These are phyloP conservation scores for Fraxinus platypoda DNA, from an alignment of 305 asterid species.

Conservation along the genomic window DNA sequence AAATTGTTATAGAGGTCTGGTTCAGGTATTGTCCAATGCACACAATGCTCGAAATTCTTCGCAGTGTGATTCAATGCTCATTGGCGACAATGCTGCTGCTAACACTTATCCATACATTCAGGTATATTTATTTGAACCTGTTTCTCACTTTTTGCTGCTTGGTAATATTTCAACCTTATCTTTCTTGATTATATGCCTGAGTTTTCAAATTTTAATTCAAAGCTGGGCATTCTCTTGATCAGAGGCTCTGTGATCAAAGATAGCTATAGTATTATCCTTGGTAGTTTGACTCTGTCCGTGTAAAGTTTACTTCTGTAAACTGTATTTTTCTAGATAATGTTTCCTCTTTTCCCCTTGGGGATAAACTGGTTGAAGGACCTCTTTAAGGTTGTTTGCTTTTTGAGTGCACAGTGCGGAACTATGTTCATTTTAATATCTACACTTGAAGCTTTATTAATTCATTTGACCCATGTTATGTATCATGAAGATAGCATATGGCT, in stretches of 20 bases:
- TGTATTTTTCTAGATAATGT: not conserved
- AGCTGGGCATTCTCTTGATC: constrained; percentile 6
- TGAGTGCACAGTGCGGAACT: not conserved
- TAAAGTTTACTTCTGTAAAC: not conserved
- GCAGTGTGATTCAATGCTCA: constrained; percentile 93
- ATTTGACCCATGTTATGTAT: constrained; percentile 10
- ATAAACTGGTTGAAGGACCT: constrained; percentile 12
- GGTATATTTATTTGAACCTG: constrained; percentile 36
- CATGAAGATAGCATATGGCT: not conserved
- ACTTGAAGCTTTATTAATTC: not conserved
- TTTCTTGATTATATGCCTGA: not conserved
- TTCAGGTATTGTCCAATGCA: constrained; percentile 78
- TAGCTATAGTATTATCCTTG: not conserved
- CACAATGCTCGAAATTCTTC: constrained; percentile 74
- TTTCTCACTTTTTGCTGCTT: not conserved
- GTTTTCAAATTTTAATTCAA: not conserved
- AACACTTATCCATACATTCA: constrained; percentile 92
- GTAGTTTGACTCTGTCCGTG: not conserved
- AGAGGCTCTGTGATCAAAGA: not conserved
- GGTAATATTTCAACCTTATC: not conserved
- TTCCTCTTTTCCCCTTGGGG: not conserved
- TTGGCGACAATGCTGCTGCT: constrained; percentile 80
- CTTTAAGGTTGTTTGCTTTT: not conserved
- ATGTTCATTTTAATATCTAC: not conserved
- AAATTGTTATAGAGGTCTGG: constrained; percentile 88